Percentiles rank a stretch among this genome's conserved stretches.
These are phyloP conservation scores for Solanum dulcamara DNA, from an alignment of 257 asterid genomes.

Conservation along the genomic window DNA sequence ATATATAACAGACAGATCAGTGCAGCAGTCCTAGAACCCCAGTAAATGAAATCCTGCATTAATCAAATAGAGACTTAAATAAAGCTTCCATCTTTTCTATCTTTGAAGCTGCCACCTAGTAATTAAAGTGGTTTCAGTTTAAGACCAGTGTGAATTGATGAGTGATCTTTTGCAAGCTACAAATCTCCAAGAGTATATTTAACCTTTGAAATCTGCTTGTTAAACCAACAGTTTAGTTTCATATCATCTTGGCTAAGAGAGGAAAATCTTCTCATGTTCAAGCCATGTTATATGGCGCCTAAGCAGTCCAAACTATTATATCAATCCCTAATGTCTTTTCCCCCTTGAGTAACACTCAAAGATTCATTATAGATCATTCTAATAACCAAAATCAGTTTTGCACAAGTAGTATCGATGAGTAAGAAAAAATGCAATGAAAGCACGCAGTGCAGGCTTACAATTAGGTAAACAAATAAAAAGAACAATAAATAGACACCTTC, in stretches of 20 bases:
- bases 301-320: neutral
- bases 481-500: constrained; percentile 22
- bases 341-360: too few species aligned
- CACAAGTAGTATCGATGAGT: neutral
- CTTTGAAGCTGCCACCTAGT: neutral
- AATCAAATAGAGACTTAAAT: neutral
- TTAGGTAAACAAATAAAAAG: neutral
- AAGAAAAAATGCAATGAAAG: neutral
- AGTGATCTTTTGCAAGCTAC: neutral
- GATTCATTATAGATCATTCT: neutral
- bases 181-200: neutral
- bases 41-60: neutral
- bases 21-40: neutral
- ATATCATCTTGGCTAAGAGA: neutral
- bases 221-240: neutral
- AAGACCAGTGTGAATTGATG: neutral
- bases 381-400: neutral
- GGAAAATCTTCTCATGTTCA: neutral
- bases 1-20: neutral
- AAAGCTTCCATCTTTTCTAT: neutral
- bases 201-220: neutral
- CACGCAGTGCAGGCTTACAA: neutral
- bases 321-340: too few species aligned
- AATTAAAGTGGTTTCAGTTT: neutral
- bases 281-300: neutral